Conservation (phyloP, 441 rosid species). For the Corymbia citriodora region DNA sequence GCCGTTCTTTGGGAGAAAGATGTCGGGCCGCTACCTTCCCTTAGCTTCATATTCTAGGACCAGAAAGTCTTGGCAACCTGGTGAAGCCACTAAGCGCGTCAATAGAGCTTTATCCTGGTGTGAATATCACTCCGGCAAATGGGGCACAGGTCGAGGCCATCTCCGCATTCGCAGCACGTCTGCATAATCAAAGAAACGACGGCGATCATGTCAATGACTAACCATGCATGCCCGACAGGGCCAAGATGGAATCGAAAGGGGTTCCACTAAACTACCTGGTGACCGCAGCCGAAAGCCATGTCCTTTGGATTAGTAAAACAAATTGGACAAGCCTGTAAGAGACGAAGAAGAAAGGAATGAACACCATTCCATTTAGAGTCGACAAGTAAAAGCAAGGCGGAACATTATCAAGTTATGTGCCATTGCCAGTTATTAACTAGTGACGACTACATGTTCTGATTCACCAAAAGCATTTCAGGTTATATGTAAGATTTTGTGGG, state of each 20-base stretch:
- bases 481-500: background rate
- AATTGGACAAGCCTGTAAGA: slow-evolving; percentile 59
- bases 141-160: slow-evolving; percentile 69
- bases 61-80: background rate
- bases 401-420: background rate
- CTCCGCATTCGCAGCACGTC: slow-evolving; percentile 93
- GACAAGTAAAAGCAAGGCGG: background rate
- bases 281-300: slow-evolving; percentile 97
- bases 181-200: slow-evolving; percentile 9
- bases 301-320: slow-evolving; percentile 62
- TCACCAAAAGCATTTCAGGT: background rate
- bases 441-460: background rate
- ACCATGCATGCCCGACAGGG: background rate
- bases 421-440: background rate
- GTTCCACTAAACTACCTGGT: slow-evolving; percentile 52
- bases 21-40: background rate
- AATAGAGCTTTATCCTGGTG: slow-evolving; percentile 84
- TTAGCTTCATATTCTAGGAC: background rate
- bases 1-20: too few relatives aligned
- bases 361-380: background rate
- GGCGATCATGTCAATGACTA: slow-evolving; percentile 2
- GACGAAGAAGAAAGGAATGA: background rate
- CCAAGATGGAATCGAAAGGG: background rate
- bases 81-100: background rate
- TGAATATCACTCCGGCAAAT: slow-evolving; percentile 67